Evolutionary conservation across 2,329 filamentous ascomycete genomes (phyloP).

Genomic region (Byssochlamys sp.): DNA sequence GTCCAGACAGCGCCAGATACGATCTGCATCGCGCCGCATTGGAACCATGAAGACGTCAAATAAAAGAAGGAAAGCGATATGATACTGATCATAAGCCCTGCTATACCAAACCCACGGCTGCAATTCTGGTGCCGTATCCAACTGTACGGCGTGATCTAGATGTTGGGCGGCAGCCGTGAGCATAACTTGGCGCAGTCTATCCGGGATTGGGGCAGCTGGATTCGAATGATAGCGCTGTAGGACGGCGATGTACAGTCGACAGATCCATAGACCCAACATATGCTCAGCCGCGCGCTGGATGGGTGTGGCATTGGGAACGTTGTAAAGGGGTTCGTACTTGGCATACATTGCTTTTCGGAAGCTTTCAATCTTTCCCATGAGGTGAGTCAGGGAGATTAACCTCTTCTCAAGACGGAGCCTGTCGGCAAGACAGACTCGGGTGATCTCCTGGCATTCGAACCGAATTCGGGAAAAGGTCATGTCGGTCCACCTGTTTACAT

Average conservation of each 20-base stretch:
- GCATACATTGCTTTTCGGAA: slow-evolving; percentile 57
- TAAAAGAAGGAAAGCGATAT: slow-evolving; percentile 58
- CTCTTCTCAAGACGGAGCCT: slow-evolving; percentile 54
- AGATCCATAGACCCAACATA: slow-evolving; percentile 55
- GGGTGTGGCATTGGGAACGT: slow-evolving; percentile 43
- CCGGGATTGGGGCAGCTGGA: slow-evolving; percentile 24
- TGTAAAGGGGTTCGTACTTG: slow-evolving; percentile 56
- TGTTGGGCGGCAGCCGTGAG: slow-evolving; percentile 50
- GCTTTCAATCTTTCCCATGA: slow-evolving; percentile 59
- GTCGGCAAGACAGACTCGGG: slow-evolving; percentile 61
- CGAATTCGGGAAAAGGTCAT: slow-evolving; percentile 59
- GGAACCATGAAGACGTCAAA: slow-evolving; percentile 56
- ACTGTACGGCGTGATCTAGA: slow-evolving; percentile 45
- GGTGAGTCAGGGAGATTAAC: slow-evolving; percentile 52
- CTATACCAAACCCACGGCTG: slow-evolving; percentile 59
- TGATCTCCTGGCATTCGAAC: slow-evolving; percentile 65
- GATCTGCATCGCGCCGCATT: slow-evolving; percentile 48
- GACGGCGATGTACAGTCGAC: slow-evolving; percentile 56
- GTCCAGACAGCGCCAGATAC: slow-evolving; percentile 63
- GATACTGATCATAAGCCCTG: slow-evolving; percentile 64
- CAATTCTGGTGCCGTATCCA: slow-evolving; percentile 46
- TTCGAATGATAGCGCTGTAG: slow-evolving; percentile 57
- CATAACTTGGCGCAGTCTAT: slow-evolving; percentile 54
- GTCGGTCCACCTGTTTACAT: slow-evolving; percentile 54
- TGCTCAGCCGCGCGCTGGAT: slow-evolving; percentile 55